Percentiles rank a stretch among this genome's conserved stretches.
Conservation (phyloP, 805 yeast species). For the Metschnikowia aberdeeniae region DNA sequence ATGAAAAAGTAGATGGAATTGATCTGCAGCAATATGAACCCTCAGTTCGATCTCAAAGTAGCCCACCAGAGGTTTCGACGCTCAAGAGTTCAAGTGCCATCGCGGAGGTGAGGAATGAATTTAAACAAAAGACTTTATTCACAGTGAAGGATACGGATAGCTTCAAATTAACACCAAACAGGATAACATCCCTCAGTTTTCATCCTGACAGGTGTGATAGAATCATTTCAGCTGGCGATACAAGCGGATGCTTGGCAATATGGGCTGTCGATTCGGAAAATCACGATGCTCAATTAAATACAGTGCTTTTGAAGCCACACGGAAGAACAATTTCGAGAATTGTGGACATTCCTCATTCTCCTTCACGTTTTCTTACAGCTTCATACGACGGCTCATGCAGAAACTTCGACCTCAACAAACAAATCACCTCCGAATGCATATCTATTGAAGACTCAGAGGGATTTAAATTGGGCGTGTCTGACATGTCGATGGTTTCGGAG, state of each 20-base stretch:
- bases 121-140: conserved; percentile 49
- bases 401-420: conserved; percentile 58
- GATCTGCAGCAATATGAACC: neutral
- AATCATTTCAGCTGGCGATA: conserved; percentile 82
- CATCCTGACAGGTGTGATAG: conserved; percentile 69
- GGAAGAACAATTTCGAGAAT: conserved; percentile 68
- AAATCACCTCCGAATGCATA: conserved; percentile 50
- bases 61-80: neutral
- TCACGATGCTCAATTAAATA: conserved; percentile 43
- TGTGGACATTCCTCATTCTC: conserved; percentile 45
- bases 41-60: neutral
- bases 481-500: conserved; percentile 50
- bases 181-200: conserved; percentile 70
- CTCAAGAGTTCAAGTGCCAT: conserved; percentile 20
- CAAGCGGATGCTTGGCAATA: conserved; percentile 78
- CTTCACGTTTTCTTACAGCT: conserved; percentile 57
- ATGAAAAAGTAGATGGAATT: neutral
- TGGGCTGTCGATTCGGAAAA: conserved; percentile 68
- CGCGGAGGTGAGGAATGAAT: conserved; percentile 47
- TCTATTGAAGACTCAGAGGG: conserved; percentile 49
- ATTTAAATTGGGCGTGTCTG: conserved; percentile 62
- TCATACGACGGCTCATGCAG: conserved; percentile 90
- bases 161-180: conserved; percentile 62
- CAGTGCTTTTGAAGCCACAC: conserved; percentile 68
- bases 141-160: conserved; percentile 63